phyloP scores from a whole-genome alignment of 192 early-diverging fungal species.

The Gorgonomyces haynaldii region DNA sequence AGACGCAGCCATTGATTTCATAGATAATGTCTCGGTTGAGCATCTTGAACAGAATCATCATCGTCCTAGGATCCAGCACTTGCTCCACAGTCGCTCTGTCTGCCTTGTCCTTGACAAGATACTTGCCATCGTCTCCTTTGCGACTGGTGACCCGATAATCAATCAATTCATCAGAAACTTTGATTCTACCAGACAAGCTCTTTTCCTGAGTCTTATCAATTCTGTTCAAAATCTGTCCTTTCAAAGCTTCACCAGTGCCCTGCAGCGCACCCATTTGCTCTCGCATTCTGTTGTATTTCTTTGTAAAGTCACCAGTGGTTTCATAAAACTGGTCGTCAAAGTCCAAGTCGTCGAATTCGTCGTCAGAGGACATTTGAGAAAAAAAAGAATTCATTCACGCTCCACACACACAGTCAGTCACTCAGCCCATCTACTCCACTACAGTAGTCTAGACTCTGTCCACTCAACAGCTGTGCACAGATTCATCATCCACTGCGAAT shows the following conservation, averaged over 20 bases:
- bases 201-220: neutral
- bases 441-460: no score
- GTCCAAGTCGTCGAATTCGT: neutral
- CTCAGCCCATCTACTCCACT: no score
- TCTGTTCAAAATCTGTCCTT: slow-evolving; percentile 7
- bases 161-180: neutral
- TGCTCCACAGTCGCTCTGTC: slow-evolving; percentile 95
- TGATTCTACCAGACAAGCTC: neutral
- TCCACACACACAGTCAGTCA: no score
- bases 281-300: slow-evolving; percentile 77
- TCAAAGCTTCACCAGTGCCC: slow-evolving; percentile 5
- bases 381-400: no score
- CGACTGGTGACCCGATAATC: neutral
- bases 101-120: slow-evolving; percentile 68
- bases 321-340: neutral
- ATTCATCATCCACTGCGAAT: no score
- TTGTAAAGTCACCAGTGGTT: slow-evolving; percentile 64
- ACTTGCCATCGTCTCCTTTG: slow-evolving; percentile 1
- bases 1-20: slow-evolving; percentile 94
- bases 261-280: slow-evolving; percentile 38
- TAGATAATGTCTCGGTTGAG: slow-evolving; percentile 80
- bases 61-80: slow-evolving; percentile 94
- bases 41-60: slow-evolving; percentile 94
- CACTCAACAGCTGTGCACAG: no score
- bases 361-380: no score